phyloP scores from a whole-genome alignment of 2,329 filamentous ascomycete species.

The Colletotrichum spinosum region DNA sequence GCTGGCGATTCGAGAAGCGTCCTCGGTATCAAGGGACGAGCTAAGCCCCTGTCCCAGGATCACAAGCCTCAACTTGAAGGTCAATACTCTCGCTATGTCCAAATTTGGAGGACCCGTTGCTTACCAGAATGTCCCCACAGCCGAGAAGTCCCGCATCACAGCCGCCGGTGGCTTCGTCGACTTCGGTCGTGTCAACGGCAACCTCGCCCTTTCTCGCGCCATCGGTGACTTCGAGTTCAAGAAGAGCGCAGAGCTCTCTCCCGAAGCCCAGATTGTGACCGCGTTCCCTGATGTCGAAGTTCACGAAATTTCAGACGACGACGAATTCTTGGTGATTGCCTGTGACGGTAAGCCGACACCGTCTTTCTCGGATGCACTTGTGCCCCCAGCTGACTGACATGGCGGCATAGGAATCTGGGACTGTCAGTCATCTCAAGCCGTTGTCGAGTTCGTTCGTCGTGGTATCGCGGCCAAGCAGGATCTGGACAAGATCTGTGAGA shows the following conservation, averaged over 20 bases:
- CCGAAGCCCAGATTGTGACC: constrained; percentile 99
- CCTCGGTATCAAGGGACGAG: constrained; percentile 94
- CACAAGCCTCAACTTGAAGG: constrained; percentile 99
- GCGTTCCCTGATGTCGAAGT: constrained; percentile 94
- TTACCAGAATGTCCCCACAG: constrained; percentile 57
- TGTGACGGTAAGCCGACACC: constrained; percentile 80
- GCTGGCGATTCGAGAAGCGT: constrained; percentile 96
- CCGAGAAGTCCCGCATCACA: constrained; percentile 94
- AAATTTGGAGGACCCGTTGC: neutral
- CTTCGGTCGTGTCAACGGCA: constrained; percentile 98
- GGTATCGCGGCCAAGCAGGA: constrained; percentile 98
- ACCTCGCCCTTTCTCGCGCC: constrained; percentile 93
- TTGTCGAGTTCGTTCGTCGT: constrained; percentile 95
- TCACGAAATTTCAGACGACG: constrained; percentile 90
- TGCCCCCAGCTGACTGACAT: constrained; percentile 9
- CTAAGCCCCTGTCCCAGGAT: constrained; percentile 98
- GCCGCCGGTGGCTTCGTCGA: constrained; percentile 98
- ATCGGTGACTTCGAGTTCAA: constrained; percentile 99
- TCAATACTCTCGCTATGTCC: constrained; percentile 51
- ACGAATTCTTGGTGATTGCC: constrained; percentile 94
- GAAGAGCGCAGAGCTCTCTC: constrained; percentile 95
- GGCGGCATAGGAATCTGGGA: constrained; percentile 90
- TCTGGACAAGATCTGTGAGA: constrained; percentile 95
- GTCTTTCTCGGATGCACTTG: neutral
- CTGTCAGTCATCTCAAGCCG: constrained; percentile 97